These are phyloP conservation scores for Fusarium sp. DNA, from an alignment of 2,329 filamentous ascomycete species.

Conservation along the genomic window DNA sequence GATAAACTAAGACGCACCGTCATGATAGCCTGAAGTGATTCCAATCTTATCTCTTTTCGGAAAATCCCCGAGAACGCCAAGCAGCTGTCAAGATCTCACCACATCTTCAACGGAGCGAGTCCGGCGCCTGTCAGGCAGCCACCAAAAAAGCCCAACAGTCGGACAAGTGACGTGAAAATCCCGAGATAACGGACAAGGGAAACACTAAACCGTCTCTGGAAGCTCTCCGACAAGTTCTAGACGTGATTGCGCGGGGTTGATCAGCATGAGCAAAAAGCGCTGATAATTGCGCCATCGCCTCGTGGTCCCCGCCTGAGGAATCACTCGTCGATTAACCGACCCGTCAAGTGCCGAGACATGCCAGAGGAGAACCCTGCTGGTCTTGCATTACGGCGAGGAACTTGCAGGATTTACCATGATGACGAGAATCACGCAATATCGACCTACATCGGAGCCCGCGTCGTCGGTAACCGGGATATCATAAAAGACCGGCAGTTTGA, in stretches of 20 bases:
- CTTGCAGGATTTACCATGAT: slow-evolving; percentile 24
- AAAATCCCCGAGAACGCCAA: background rate
- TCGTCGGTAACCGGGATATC: slow-evolving; percentile 11
- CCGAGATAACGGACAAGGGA: background rate
- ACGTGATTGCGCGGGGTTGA: slow-evolving; percentile 6
- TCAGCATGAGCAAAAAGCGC: slow-evolving; percentile 36
- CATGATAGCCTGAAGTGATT: background rate
- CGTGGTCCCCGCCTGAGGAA: background rate
- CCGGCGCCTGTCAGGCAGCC: background rate
- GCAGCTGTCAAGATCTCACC: background rate
- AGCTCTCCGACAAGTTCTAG: background rate
- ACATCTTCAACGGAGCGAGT: background rate
- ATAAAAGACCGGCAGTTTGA: slow-evolving; percentile 19
- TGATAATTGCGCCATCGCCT: slow-evolving; percentile 36
- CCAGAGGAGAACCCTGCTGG: background rate
- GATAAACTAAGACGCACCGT: background rate
- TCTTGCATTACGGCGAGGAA: slow-evolving; percentile 7
- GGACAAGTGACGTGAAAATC: slow-evolving; percentile 10
- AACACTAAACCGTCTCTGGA: background rate
- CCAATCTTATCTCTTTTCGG: background rate
- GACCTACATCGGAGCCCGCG: background rate
- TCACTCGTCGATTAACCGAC: background rate
- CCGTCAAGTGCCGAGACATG: slow-evolving; percentile 12
- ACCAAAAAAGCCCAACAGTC: background rate
- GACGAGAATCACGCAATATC: slow-evolving; percentile 40